Evolutionary conservation across 805 yeast genomes (phyloP).

Genomic region (Osmozyma mogii): DNA sequence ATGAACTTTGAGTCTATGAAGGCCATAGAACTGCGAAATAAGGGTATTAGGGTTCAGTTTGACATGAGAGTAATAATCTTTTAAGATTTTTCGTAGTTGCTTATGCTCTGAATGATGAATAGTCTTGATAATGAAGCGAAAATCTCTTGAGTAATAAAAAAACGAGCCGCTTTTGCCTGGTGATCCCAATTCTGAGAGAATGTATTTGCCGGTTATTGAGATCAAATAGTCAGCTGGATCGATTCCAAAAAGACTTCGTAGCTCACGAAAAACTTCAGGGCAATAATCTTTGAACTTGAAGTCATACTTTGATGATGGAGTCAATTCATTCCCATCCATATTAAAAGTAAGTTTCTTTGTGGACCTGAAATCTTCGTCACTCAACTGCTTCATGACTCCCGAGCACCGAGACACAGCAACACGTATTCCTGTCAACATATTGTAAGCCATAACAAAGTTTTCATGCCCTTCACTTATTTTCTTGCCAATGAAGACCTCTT

Average conservation of each 20-base stretch:
- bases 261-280: slow-evolving; percentile 87
- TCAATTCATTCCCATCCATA: slow-evolving; percentile 75
- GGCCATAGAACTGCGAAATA: slow-evolving; percentile 91
- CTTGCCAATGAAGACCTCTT: slow-evolving; percentile 62
- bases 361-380: slow-evolving; percentile 59
- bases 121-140: slow-evolving; percentile 89
- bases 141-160: slow-evolving; percentile 91
- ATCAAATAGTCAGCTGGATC: slow-evolving; percentile 95
- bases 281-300: slow-evolving; percentile 95
- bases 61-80: slow-evolving; percentile 75
- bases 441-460: slow-evolving; percentile 89
- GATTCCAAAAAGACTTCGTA: slow-evolving; percentile 70
- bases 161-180: slow-evolving; percentile 97
- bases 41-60: slow-evolving; percentile 79
- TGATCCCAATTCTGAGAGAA: slow-evolving; percentile 84
- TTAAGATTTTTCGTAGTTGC: slow-evolving; percentile 64
- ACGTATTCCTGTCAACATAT: slow-evolving; percentile 94
- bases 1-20: slow-evolving; percentile 90
- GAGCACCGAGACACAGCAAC: slow-evolving; percentile 92
- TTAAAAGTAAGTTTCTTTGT: slow-evolving; percentile 82
- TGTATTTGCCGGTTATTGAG: slow-evolving; percentile 87
- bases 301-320: slow-evolving; percentile 91
- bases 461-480: slow-evolving; percentile 89
- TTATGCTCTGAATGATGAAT: slow-evolving; percentile 90
- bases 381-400: slow-evolving; percentile 68